Conservation (phyloP, 116 monocot species). For the Zostera marina region DNA sequence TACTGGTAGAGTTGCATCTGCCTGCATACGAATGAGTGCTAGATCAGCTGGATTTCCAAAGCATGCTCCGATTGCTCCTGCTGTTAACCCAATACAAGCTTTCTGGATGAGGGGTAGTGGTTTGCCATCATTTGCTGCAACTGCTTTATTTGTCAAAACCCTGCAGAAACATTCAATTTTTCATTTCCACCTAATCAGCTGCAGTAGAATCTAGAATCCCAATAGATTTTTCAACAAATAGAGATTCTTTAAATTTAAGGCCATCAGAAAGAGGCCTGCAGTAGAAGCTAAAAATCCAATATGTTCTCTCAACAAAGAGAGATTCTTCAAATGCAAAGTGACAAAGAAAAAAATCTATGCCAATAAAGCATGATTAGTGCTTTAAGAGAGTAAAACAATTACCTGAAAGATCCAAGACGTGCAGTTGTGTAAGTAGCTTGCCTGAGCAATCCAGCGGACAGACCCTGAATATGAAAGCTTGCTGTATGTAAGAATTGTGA, state of each 20-base stretch:
- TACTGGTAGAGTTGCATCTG: slow-evolving; percentile 76
- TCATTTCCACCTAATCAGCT: not conserved
- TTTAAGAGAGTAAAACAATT: no score
- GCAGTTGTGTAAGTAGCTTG: slow-evolving; percentile 99
- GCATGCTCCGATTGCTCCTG: slow-evolving; percentile 87
- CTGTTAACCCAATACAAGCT: slow-evolving; percentile 82
- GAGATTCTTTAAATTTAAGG: not conserved
- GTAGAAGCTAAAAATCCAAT: not conserved
- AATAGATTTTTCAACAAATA: not conserved
- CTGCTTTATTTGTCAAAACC: slow-evolving; percentile 87
- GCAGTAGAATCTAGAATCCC: not conserved
- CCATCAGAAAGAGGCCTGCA: not conserved
- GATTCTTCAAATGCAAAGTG: not conserved
- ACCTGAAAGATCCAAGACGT: slow-evolving; percentile 67
- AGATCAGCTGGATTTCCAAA: slow-evolving; percentile 92
- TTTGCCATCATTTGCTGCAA: slow-evolving; percentile 91
- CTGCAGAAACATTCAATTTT: slow-evolving; percentile 10
- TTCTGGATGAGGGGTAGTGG: slow-evolving; percentile 86
- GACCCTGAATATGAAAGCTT: slow-evolving; percentile 30
- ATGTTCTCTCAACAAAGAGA: not conserved
- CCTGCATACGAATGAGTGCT: slow-evolving; percentile 95
- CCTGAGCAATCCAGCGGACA: slow-evolving; percentile 91
- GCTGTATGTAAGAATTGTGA: not conserved
- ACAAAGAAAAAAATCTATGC: no score
- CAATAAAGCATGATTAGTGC: not conserved